These are phyloP conservation scores for Theileria annulata DNA, from an alignment of 169 alveolate genomes.

Conservation along the genomic window DNA sequence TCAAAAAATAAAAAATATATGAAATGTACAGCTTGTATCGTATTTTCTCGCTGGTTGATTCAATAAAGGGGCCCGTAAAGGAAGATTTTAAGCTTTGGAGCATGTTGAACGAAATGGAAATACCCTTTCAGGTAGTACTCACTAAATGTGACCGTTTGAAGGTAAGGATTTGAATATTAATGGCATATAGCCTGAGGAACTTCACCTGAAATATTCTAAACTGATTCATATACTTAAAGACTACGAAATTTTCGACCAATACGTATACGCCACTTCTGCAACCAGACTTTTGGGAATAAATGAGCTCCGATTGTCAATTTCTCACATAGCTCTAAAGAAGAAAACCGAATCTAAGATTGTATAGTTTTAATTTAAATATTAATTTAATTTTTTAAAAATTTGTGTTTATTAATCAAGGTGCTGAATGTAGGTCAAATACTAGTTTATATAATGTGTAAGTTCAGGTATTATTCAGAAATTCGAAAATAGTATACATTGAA, in stretches of 20 bases:
- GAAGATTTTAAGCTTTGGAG: slow-evolving; percentile 75
- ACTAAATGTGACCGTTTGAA: slow-evolving; percentile 78
- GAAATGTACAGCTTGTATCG: slow-evolving; percentile 67
- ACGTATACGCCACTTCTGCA: slow-evolving; percentile 61
- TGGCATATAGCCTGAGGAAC: slow-evolving; percentile 25
- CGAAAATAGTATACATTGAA: slow-evolving; percentile 49
- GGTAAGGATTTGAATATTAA: slow-evolving; percentile 37
- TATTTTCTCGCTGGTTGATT: slow-evolving; percentile 77
- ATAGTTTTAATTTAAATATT: neutral
- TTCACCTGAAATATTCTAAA: slow-evolving; percentile 40
- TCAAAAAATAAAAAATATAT: slow-evolving; percentile 7
- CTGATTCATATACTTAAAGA: slow-evolving; percentile 56
- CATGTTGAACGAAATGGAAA: slow-evolving; percentile 74
- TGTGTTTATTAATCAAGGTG: slow-evolving; percentile 27
- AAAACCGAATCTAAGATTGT: neutral
- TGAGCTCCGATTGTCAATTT: slow-evolving; percentile 54
- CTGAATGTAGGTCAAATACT: slow-evolving; percentile 17
- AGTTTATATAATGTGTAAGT: neutral
- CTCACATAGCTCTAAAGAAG: slow-evolving; percentile 48
- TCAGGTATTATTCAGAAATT: slow-evolving; percentile 21
- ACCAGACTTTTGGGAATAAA: slow-evolving; percentile 45
- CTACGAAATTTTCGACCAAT: slow-evolving; percentile 37
- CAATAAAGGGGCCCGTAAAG: slow-evolving; percentile 70
- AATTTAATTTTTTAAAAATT: neutral
- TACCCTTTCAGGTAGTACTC: slow-evolving; percentile 78